Base-by-base conservation (phyloP, 169 alveolate species). In the Eimeria zaria region DNA sequence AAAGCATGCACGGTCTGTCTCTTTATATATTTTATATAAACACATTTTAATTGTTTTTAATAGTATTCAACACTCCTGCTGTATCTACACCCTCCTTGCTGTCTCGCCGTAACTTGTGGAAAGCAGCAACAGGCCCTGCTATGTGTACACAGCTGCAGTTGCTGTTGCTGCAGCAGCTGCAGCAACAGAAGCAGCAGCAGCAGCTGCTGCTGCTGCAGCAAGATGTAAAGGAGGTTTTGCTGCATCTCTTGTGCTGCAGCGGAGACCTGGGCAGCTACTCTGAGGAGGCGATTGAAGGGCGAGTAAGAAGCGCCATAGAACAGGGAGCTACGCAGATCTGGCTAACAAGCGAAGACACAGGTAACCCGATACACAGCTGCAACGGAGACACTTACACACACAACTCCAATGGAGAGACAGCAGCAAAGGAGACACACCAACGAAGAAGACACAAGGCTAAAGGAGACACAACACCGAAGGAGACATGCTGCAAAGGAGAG, bases 331-430 rank as follows among this genome's bases (percentile, higher is more conserved):
- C 98, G 7, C 99, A 98, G 99, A 98, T 99, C 39, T 99, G 99
- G 99, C 97, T 99, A 39, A 99, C 99, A 16, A 98, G 99, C 48
- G 99, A 99, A 97, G 99, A 99, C 95, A 97, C 99, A 96, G 98
- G 97, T 89, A n/a, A 46, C 92, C 20, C 1, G 48, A 33, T 5
- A 33, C 48, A 11, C 48, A 33, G 48, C 48, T 33, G 78, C 67
- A 58, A 27, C 67, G 16, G 24, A 24, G 27, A 44, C 48, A 27
- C 27, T 14, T 53, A 69, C 62, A 81, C n/a, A n/a, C n/a, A n/a
- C n/a, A n/a, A n/a, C n/a, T n/a, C n/a, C n/a, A n/a, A n/a, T n/a
- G n/a, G n/a, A n/a, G n/a, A n/a, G n/a, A n/a, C n/a, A n/a, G n/a
- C n/a, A n/a, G n/a, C n/a, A n/a, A n/a, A n/a, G n/a, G n/a, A n/a